These are phyloP conservation scores for Haplosporangium sp. DNA, from an alignment of 371 early-diverging fungal genomes.

Conservation along the genomic window DNA sequence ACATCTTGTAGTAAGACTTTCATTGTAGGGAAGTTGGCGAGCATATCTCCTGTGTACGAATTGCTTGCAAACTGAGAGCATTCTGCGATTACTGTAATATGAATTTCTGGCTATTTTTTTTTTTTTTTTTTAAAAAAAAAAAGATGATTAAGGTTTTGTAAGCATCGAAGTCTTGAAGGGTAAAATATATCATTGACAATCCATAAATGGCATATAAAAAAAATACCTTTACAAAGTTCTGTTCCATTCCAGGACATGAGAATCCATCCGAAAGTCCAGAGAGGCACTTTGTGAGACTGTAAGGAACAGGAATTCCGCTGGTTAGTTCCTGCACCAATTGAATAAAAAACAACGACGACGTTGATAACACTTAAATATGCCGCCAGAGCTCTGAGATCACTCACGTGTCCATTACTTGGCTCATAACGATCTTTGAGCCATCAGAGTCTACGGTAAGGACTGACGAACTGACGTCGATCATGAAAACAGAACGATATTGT, in stretches of 20 bases:
- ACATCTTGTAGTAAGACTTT: conserved; percentile 77
- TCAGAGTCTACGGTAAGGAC: conserved; percentile 73
- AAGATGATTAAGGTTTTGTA: background rate
- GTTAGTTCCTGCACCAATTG: background rate
- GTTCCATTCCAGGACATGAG: conserved; percentile 39
- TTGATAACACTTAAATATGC: too few relatives aligned
- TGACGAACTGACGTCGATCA: conserved; percentile 79
- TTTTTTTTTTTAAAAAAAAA: conserved; percentile 27
- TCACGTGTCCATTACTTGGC: conserved; percentile 65
- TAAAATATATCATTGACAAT: background rate
- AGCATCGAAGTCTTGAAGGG: background rate
- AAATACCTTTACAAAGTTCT: conserved; percentile 44
- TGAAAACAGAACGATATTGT: conserved; percentile 73
- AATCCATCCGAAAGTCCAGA: conserved; percentile 48
- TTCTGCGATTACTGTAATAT: conserved; percentile 83
- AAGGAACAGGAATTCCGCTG: background rate
- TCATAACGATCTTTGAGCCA: conserved; percentile 65
- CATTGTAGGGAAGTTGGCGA: conserved; percentile 73
- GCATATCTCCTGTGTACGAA: conserved; percentile 64
- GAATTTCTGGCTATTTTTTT: conserved; percentile 67
- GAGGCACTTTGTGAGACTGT: conserved; percentile 47
- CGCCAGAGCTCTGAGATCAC: conserved; percentile 11
- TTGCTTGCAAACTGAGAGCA: conserved; percentile 77
- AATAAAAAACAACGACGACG: too few relatives aligned
- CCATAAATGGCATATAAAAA: background rate